phyloP scores from a whole-genome alignment of 177 flowering plant genomes.

The Vitis hybrid region DNA sequence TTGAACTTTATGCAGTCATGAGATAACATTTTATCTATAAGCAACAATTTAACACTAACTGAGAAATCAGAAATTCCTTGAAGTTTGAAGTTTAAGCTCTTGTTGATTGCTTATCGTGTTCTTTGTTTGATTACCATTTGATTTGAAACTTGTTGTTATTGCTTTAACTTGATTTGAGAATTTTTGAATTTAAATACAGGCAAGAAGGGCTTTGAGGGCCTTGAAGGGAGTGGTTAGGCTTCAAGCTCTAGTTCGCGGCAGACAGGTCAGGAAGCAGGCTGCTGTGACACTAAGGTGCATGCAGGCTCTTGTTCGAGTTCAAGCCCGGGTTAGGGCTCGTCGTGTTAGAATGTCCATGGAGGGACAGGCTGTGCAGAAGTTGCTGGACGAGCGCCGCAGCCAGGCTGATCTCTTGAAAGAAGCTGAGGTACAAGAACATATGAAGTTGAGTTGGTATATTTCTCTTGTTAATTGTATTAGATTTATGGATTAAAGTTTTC shows the following conservation, averaged over 20 bases:
- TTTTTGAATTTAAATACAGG: conserved; percentile 36
- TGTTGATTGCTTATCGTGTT: too few relatives aligned
- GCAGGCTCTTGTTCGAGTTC: conserved; percentile 98
- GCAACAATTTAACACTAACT: too few relatives aligned
- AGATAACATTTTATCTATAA: too few relatives aligned
- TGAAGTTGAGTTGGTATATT: not conserved
- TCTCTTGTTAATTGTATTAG: too few relatives aligned
- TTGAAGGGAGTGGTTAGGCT: conserved; percentile 89
- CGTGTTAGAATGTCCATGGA: conserved; percentile 71
- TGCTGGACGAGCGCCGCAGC: conserved; percentile 45
- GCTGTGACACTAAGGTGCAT: conserved; percentile 93
- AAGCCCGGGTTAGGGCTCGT: conserved; percentile 86
- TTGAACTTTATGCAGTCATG: too few relatives aligned
- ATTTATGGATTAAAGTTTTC: too few relatives aligned
- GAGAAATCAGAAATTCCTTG: too few relatives aligned
- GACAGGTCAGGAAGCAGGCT: conserved; percentile 96
- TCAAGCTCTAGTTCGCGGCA: conserved; percentile 90
- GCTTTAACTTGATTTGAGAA: not conserved
- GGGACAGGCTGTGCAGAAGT: conserved; percentile 66
- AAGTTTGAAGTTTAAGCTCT: too few relatives aligned
- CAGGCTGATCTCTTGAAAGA: conserved; percentile 53
- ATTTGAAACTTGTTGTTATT: not conserved
- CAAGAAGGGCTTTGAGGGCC: conserved; percentile 89
- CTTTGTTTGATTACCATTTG: too few relatives aligned
- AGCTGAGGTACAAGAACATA: conserved; percentile 65